Evolutionary conservation across 257 asterid genomes (phyloP).

Genomic region (Gynochthodes officinalis): DNA sequence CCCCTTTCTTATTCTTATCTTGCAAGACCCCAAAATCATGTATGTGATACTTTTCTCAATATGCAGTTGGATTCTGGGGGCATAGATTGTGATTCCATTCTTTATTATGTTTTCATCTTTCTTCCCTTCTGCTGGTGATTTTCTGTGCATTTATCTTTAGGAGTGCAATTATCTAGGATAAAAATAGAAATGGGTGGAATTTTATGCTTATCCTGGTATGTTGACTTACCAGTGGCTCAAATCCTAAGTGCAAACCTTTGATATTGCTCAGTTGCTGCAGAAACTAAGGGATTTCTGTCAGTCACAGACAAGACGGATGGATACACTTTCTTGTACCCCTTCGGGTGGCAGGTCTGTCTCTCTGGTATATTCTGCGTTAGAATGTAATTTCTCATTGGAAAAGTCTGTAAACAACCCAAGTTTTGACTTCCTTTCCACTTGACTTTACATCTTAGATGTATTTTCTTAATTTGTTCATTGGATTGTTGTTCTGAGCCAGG

Average conservation of each 20-base stretch:
- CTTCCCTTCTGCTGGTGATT: background rate
- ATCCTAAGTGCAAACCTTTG: slow-evolving; percentile 54
- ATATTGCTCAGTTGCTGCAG: slow-evolving; percentile 92
- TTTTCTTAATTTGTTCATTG: background rate
- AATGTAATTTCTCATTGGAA: background rate
- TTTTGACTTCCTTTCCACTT: background rate
- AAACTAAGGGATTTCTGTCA: slow-evolving; percentile 65
- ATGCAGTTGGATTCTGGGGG: background rate
- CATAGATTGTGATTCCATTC: background rate
- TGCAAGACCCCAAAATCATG: slow-evolving; percentile 52
- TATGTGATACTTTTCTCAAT: slow-evolving; percentile 32
- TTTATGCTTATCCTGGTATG: slow-evolving; percentile 11
- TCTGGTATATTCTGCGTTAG: slow-evolving; percentile 10
- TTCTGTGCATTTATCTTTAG: background rate
- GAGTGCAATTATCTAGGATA: background rate
- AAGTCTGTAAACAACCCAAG: background rate
- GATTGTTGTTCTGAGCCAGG: slow-evolving; percentile 40
- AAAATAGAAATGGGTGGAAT: background rate
- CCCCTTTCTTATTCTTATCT: slow-evolving; percentile 49
- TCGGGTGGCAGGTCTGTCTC: slow-evolving; percentile 84
- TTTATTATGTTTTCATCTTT: background rate
- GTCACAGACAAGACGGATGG: slow-evolving; percentile 84
- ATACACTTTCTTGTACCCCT: slow-evolving; percentile 74
- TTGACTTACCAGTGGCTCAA: slow-evolving; percentile 29
- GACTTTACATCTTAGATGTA: background rate